These are phyloP conservation scores for Quercus alba DNA, from an alignment of 306 rosid genomes.

Conservation along the genomic window DNA sequence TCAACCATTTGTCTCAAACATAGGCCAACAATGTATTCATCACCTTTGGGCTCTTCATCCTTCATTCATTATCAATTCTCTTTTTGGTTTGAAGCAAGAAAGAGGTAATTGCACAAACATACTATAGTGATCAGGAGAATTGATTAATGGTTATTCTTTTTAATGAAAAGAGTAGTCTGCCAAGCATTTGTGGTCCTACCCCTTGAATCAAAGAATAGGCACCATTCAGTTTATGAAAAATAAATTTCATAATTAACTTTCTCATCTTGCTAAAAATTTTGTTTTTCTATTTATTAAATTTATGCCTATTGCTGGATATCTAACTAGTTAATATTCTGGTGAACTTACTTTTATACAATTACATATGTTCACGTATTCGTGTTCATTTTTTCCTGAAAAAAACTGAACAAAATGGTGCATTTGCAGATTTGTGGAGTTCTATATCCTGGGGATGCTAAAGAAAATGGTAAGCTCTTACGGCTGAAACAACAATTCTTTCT, in stretches of 20 bases:
- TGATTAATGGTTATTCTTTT: background rate
- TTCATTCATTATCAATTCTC: too few species aligned
- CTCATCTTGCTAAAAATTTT: background rate
- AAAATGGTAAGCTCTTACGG: slow-evolving; percentile 83
- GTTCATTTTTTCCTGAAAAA: background rate
- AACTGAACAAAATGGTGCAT: slow-evolving; percentile 13
- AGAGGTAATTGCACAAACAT: background rate
- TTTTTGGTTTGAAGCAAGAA: too few species aligned
- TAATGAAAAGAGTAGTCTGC: background rate
- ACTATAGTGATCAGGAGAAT: background rate
- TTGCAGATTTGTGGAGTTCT: slow-evolving; percentile 92
- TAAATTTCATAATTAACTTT: background rate
- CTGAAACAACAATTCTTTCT: slow-evolving; percentile 96
- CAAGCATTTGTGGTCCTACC: background rate
- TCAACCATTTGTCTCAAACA: too few species aligned
- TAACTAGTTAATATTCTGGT: background rate
- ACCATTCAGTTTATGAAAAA: background rate
- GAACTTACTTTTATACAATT: background rate
- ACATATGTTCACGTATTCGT: background rate
- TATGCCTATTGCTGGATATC: background rate
- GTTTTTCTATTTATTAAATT: background rate
- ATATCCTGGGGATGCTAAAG: slow-evolving; percentile 98
- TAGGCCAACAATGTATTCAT: too few species aligned
- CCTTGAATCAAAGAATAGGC: background rate
- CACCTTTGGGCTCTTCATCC: too few species aligned